phyloP scores from a whole-genome alignment of 768 basidiomycete genomes.

The Lentinus brumalis region DNA sequence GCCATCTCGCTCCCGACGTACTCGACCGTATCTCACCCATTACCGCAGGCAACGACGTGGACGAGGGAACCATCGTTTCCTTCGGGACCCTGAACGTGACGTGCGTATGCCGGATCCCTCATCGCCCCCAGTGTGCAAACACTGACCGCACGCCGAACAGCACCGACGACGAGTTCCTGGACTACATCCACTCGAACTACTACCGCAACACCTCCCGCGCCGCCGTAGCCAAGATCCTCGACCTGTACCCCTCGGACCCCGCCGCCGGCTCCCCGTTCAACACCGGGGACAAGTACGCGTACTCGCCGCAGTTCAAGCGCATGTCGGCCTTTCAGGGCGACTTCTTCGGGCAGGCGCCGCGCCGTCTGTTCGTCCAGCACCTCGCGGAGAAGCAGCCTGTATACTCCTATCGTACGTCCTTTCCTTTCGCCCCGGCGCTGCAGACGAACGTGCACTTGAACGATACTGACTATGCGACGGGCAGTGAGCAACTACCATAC shows the following conservation, averaged over 20 bases:
- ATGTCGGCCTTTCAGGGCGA: slow-evolving; percentile 30
- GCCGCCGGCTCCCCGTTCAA: slow-evolving; percentile 25
- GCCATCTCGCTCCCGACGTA: background rate
- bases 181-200: slow-evolving; percentile 4
- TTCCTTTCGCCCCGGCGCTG: background rate
- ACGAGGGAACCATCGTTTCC: slow-evolving; percentile 23
- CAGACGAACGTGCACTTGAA: too few relatives aligned
- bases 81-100: slow-evolving; percentile 13
- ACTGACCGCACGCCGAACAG: background rate
- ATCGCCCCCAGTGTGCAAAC: too few relatives aligned
- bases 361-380: slow-evolving; percentile 14
- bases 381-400: slow-evolving; percentile 4
- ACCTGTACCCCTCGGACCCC: slow-evolving; percentile 22
- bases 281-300: slow-evolving; percentile 13
- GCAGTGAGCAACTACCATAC: slow-evolving; percentile 5
- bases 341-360: slow-evolving; percentile 23
- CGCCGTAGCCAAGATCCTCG: background rate
- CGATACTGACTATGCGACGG: too few relatives aligned
- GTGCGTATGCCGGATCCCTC: background rate
- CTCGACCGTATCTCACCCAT: background rate
- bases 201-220: background rate
- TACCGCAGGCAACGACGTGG: slow-evolving; percentile 11
- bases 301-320: slow-evolving; percentile 28
- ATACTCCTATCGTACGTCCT: slow-evolving; percentile 12
- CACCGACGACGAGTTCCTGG: slow-evolving; percentile 7